These are phyloP conservation scores for Geotrichum klebahnii DNA, from an alignment of 1,139 yeast species.

Conservation along the genomic window DNA sequence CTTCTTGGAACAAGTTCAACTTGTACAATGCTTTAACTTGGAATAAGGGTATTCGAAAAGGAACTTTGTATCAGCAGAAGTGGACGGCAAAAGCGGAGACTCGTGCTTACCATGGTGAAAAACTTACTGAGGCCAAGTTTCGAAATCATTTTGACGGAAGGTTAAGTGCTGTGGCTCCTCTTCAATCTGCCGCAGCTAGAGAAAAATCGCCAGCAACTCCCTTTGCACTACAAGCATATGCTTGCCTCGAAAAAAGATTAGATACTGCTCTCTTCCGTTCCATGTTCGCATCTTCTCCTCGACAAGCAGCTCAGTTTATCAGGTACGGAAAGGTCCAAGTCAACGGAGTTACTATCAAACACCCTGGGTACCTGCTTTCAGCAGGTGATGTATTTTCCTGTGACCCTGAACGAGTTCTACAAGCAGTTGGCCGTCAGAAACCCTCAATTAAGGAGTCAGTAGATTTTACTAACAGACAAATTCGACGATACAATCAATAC, in stretches of 20 bases:
- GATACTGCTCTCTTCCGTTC: constrained; percentile 89
- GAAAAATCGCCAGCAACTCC: constrained; percentile 48
- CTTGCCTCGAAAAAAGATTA: constrained; percentile 78
- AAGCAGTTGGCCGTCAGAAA: constrained; percentile 78
- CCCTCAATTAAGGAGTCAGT: constrained; percentile 69
- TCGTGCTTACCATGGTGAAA: constrained; percentile 94
- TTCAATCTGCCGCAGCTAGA: constrained; percentile 30
- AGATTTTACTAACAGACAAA: constrained; percentile 65
- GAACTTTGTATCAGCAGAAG: constrained; percentile 79
- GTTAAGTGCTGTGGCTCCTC: constrained; percentile 77
- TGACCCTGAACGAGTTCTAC: constrained; percentile 77
- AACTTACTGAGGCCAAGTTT: constrained; percentile 79
- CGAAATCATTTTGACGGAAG: constrained; percentile 67
- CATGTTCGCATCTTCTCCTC: constrained; percentile 86
- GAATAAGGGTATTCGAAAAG: constrained; percentile 47
- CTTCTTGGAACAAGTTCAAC: constrained; percentile 90
- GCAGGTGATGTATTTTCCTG: constrained; percentile 88
- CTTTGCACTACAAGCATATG: constrained; percentile 80
- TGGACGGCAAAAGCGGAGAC: constrained; percentile 90
- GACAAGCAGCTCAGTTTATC: constrained; percentile 91
- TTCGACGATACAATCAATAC: constrained; percentile 69
- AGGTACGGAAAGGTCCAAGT: constrained; percentile 79
- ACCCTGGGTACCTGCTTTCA: constrained; percentile 72
- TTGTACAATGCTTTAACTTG: constrained; percentile 65
- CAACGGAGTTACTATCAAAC: constrained; percentile 70